Evolutionary conservation across 164 flowering plant genomes (phyloP).

Genomic region (Buxus sempervirens): DNA sequence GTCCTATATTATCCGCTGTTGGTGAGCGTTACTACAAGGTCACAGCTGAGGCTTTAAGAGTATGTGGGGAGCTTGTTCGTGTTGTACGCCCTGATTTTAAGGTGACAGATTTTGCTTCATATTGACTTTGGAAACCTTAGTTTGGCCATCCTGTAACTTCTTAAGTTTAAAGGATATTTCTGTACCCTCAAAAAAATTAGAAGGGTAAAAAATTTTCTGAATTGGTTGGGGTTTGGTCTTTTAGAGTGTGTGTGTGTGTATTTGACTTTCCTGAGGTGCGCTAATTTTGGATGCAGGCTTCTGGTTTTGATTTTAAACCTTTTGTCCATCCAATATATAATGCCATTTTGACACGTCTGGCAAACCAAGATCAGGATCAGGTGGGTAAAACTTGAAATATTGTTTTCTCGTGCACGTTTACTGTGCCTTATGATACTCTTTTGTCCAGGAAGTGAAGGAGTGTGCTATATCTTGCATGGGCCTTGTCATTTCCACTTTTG

Average conservation of each 20-base stretch:
- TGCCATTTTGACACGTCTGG: conserved; percentile 86
- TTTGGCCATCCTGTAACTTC: no score
- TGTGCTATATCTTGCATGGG: conserved; percentile 99
- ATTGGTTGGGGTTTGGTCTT: no score
- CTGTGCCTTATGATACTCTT: conserved; percentile 14
- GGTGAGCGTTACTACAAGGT: conserved; percentile 98
- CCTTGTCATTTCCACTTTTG: conserved; percentile 89
- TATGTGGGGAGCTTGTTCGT: conserved; percentile 95
- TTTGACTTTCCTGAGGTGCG: background rate
- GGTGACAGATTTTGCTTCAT: conserved; percentile 35
- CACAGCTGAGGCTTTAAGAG: conserved; percentile 96
- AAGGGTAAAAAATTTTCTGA: no score
- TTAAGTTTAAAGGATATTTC: no score
- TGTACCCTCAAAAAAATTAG: no score
- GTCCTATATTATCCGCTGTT: conserved; percentile 86
- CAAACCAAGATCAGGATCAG: conserved; percentile 99
- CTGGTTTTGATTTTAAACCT: conserved; percentile 74
- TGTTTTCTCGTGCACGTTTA: background rate
- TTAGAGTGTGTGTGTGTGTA: no score
- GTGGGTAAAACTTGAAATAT: conserved; percentile 26
- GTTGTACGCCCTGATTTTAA: conserved; percentile 81
- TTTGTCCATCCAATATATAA: conserved; percentile 86
- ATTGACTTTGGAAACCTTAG: conserved; percentile 1
- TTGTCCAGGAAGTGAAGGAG: conserved; percentile 93
- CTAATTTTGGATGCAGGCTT: conserved; percentile 40